Conservation (phyloP, 1,284 basidiomycete species). For the Trametes hirsuta region DNA sequence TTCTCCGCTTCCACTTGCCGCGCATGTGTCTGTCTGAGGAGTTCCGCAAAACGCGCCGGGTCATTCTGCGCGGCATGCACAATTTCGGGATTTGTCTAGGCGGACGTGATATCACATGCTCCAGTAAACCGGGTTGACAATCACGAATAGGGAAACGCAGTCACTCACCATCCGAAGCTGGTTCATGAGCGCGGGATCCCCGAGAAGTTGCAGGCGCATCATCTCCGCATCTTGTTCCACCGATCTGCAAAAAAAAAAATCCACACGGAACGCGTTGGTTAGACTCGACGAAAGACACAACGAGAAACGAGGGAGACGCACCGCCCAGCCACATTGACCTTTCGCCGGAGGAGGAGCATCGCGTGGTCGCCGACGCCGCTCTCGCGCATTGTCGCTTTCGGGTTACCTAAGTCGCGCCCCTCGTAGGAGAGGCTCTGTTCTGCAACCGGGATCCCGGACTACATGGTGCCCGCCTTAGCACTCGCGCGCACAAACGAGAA, state of each 20-base stretch:
- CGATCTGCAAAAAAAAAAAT: slow-evolving; percentile 40
- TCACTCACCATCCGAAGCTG: slow-evolving; percentile 69
- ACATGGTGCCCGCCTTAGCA: background rate
- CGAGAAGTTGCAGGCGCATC: slow-evolving; percentile 87
- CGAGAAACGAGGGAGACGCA: slow-evolving; percentile 36
- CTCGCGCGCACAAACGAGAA: background rate
- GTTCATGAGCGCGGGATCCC: slow-evolving; percentile 80
- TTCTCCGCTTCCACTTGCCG: slow-evolving; percentile 60
- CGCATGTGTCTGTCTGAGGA: slow-evolving; percentile 67
- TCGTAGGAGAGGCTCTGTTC: slow-evolving; percentile 76
- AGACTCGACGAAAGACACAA: background rate
- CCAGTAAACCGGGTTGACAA: background rate
- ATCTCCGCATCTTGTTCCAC: slow-evolving; percentile 85
- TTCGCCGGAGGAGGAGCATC: slow-evolving; percentile 70
- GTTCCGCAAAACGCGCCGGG: slow-evolving; percentile 73
- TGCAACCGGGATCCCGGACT: slow-evolving; percentile 68
- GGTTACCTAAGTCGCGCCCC: slow-evolving; percentile 63
- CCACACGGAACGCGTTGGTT: slow-evolving; percentile 2
- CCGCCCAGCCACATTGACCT: slow-evolving; percentile 63
- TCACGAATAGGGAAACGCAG: background rate
- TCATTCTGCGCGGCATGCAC: slow-evolving; percentile 72
- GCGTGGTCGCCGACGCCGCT: slow-evolving; percentile 65
- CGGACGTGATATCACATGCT: background rate
- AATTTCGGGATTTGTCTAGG: slow-evolving; percentile 78
- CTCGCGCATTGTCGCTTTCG: slow-evolving; percentile 66